Conservation (phyloP, 345 rosid species). For the Aquilaria sinensis region DNA sequence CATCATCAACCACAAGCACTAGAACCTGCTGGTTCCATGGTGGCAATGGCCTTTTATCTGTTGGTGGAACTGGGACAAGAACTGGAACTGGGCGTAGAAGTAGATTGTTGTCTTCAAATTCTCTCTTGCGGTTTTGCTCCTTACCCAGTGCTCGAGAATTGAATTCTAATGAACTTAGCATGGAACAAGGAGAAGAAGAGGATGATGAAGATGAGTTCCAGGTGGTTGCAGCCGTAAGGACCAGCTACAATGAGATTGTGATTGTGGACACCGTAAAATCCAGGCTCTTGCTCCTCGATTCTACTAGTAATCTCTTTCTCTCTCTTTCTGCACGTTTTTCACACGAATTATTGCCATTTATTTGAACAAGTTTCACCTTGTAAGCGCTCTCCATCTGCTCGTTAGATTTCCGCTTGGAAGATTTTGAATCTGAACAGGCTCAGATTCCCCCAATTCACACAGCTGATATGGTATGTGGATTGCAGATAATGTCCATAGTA, state of each 20-base stretch:
- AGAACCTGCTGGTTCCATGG: too few relatives aligned
- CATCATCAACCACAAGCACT: too few relatives aligned
- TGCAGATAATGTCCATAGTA: conserved; percentile 80
- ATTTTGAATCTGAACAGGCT: neutral
- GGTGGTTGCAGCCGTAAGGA: conserved; percentile 50
- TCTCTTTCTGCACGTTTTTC: neutral
- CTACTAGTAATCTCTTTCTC: conserved; percentile 36
- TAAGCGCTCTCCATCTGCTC: neutral
- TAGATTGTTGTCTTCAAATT: too few relatives aligned
- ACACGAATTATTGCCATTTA: neutral
- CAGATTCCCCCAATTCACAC: neutral
- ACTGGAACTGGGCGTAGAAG: too few relatives aligned
- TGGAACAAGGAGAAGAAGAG: neutral
- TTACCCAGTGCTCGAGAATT: too few relatives aligned
- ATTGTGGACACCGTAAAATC: conserved; percentile 58
- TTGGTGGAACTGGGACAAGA: too few relatives aligned
- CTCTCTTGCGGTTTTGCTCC: too few relatives aligned
- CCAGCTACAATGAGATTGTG: conserved; percentile 60
- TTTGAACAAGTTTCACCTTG: neutral
- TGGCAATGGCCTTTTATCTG: too few relatives aligned
- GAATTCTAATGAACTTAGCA: too few relatives aligned
- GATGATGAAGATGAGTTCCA: conserved; percentile 44
- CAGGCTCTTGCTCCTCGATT: conserved; percentile 75
- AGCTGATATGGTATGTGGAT: neutral
- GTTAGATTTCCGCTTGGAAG: neutral